Percentiles rank a stretch among this genome's conserved stretches.
These are phyloP conservation scores for Aspergillus flavus DNA, from an alignment of 2,329 filamentous ascomycete genomes.

Conservation along the genomic window DNA sequence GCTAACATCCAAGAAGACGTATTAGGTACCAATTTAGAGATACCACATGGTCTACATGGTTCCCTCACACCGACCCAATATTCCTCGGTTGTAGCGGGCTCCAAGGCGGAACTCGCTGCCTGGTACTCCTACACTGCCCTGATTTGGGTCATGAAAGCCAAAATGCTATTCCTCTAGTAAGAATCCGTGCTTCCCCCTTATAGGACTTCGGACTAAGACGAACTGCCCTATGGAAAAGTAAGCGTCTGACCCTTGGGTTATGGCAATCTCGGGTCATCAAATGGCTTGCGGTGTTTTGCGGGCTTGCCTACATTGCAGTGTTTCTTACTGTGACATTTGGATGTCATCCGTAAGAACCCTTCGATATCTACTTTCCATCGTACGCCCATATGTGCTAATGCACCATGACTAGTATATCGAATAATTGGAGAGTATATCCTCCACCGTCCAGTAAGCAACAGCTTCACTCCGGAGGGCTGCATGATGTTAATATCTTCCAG, in stretches of 20 bases:
- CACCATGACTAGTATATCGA: neutral
- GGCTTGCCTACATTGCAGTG: neutral
- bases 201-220: neutral
- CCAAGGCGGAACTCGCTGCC: slow-evolving; percentile 3
- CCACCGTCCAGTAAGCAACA: neutral
- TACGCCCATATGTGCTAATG: neutral
- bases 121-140: slow-evolving; percentile 9
- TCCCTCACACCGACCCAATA: neutral
- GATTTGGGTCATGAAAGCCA: slow-evolving; percentile 10
- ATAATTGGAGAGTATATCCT: slow-evolving; percentile 10
- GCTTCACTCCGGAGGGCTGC: neutral
- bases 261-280: slow-evolving; percentile 7
- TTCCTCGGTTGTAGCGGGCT: neutral
- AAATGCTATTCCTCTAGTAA: slow-evolving; percentile 9
- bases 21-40: slow-evolving; percentile 3
- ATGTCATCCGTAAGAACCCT: slow-evolving; percentile 2
- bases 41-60: neutral
- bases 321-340: slow-evolving; percentile 7
- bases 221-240: neutral
- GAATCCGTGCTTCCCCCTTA: neutral
- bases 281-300: slow-evolving; percentile 1
- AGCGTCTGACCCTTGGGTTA: slow-evolving; percentile 2
- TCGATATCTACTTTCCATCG: neutral
- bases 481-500: neutral
- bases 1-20: neutral